Evolutionary conservation across 2,329 filamentous ascomycete genomes (phyloP), one percentile per base, ranked within the genome.

Genomic region (Aspergillus luchuensis): DNA sequence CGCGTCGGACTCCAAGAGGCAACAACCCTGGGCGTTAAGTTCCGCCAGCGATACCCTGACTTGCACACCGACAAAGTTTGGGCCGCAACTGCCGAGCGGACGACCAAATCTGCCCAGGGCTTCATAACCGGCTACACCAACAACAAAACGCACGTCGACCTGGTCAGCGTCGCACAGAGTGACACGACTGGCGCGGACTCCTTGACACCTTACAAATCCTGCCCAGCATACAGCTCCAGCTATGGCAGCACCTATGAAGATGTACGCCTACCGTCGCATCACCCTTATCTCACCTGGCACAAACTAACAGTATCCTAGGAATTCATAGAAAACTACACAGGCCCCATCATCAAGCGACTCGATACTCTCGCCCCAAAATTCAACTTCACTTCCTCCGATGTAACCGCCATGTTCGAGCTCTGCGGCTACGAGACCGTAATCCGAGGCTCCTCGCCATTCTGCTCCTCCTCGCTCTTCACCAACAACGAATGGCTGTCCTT

Each of bases 351-450:
- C n/a, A 81, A 80, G 0, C 82, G 87, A 13, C 77, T 87, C 63
- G 84, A 84, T 45, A 73, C 78, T 23, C 74, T 81, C 15, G 85
- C 79, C 2, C 83, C 81, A 0, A 76, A 70, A 0, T 88, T 90
- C 74, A 87, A 89, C 74, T 88, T 89, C 74, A 88, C 85, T 0
- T 73, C 80, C 21, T 78, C 81, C 52, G 87, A 90, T 66, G 80
- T 90, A 13, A 84, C 87, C 56, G 87, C 83, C 38, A 87, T 89
- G 83, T 86, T 88, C 76, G 80, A 88, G 74, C 74, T 89, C 3
- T 89, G 87, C 67, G 86, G 86, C 1, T 89, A 89, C 69, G 87
- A 89, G 72, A 84, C 83, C 0, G 86, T 88, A 17, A 87, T 88
- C 61, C 81, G 81, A 0, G 87, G 87, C 2, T 82, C 79, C 49